A percentile compares a stretch with the other conserved stretches of the same genome.
Conservation (phyloP, 768 basidiomycete genomes). For the Tylopilus sp. region DNA sequence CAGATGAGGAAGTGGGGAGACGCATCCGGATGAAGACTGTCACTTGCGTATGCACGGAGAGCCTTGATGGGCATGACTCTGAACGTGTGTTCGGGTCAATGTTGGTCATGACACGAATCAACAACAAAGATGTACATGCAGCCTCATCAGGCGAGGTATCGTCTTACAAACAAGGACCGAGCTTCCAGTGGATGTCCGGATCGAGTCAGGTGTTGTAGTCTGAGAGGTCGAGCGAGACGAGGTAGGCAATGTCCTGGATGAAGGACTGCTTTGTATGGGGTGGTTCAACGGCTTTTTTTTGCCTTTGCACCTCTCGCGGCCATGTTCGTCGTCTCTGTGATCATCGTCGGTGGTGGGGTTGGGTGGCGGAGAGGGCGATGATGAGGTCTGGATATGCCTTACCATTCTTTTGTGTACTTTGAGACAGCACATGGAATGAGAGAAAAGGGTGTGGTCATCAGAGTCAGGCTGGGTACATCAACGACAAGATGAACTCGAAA, state of each 20-base stretch:
- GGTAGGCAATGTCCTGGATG: constrained; percentile 45
- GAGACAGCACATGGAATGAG: constrained; percentile 48
- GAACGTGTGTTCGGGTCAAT: not conserved
- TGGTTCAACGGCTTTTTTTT: constrained; percentile 17
- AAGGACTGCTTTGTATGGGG: constrained; percentile 16
- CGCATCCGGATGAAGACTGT: too few relatives aligned
- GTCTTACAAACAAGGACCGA: constrained; percentile 35
- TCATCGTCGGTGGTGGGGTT: constrained; percentile 3
- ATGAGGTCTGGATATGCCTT: constrained; percentile 10
- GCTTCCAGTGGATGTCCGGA: constrained; percentile 46
- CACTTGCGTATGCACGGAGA: too few relatives aligned
- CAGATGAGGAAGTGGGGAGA: constrained; percentile 31
- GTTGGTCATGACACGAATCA: not conserved
- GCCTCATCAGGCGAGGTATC: constrained; percentile 22
- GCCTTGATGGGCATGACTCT: too few relatives aligned
- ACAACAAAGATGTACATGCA: constrained; percentile 45
- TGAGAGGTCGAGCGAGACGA: constrained; percentile 60
- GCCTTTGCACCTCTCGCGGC: constrained; percentile 11
- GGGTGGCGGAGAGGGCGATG: constrained; percentile 9
- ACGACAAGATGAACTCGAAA: not conserved
- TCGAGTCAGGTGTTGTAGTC: constrained; percentile 68
- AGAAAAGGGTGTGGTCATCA: constrained; percentile 32
- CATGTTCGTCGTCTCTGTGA: not conserved
- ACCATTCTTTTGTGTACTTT: constrained; percentile 29
- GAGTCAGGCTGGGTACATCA: too few relatives aligned